phyloP scores from a whole-genome alignment of 345 rosid genomes.

The Boechera divaricarpa region DNA sequence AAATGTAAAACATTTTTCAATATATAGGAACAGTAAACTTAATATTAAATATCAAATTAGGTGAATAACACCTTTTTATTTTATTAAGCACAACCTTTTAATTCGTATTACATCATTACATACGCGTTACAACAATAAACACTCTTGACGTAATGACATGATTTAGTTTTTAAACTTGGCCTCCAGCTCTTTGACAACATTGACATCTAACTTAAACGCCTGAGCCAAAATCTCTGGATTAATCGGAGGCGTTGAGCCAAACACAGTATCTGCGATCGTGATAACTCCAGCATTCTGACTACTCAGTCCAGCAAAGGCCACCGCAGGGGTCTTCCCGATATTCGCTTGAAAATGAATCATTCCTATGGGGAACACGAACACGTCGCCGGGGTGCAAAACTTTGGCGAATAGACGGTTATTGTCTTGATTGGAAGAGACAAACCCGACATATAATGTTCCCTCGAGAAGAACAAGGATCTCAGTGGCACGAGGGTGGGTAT shows the following conservation, averaged over 20 bases:
- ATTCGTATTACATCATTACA: conserved; percentile 17
- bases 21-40: not conserved
- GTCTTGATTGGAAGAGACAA: conserved; percentile 52
- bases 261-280: conserved; percentile 47
- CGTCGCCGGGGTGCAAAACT: conserved; percentile 30
- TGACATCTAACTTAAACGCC: conserved; percentile 52
- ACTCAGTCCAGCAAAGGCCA: conserved; percentile 44
- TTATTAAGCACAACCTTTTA: not conserved
- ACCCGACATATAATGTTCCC: conserved; percentile 51
- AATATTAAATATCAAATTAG: conserved; percentile 8
- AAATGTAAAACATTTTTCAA: not conserved
- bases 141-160: not conserved
- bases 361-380: conserved; percentile 52
- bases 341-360: conserved; percentile 41
- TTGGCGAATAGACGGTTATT: conserved; percentile 46
- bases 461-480: conserved; percentile 48
- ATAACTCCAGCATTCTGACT: conserved; percentile 48
- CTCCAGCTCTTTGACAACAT: conserved; percentile 48
- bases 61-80: conserved; percentile 29
- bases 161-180: conserved; percentile 40
- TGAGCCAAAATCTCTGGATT: conserved; percentile 48
- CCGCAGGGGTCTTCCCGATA: conserved; percentile 29
- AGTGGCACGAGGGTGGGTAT: conserved; percentile 51
- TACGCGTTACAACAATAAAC: not conserved
- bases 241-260: conserved; percentile 42